Conservation (phyloP, 2,329 filamentous ascomycete species). For the Aspergillus fischeri region DNA sequence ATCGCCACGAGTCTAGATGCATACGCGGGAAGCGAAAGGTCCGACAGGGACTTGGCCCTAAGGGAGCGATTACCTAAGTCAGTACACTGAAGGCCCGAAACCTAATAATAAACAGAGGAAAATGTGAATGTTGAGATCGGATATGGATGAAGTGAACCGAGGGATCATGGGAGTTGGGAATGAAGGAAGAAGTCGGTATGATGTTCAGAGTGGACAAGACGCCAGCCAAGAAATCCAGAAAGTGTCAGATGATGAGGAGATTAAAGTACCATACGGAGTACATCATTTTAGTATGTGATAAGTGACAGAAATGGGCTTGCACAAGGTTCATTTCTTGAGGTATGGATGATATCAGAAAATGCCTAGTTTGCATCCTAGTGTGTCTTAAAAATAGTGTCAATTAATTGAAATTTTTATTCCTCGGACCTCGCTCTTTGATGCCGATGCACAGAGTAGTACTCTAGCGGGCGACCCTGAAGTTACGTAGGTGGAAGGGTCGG, state of each 20-base stretch:
- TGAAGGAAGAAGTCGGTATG: neutral
- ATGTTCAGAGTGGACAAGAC: neutral
- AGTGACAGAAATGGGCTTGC: neutral
- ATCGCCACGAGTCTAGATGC: neutral
- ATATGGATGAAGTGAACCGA: neutral
- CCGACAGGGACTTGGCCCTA: neutral
- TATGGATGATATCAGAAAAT: neutral
- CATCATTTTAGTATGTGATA: neutral
- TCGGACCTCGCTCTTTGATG: neutral
- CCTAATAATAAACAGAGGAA: neutral
- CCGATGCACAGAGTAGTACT: no score
- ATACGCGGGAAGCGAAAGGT: neutral
- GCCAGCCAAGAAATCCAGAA: neutral
- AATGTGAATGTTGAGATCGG: neutral
- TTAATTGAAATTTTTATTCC: neutral
- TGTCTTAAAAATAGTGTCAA: neutral
- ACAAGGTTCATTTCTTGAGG: no score
- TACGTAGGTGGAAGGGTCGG: no score
- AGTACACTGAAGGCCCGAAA: neutral
- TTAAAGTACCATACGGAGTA: no score
- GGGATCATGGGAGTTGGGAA: neutral
- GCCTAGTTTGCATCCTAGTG: neutral
- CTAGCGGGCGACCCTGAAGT: no score
- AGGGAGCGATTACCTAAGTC: neutral
- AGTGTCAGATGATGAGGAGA: neutral